A percentile compares a stretch with the other conserved stretches of the same genome.
Evolutionary conservation across 768 basidiomycete species (phyloP).

Genomic region (Rhizopogon vinicolor): DNA sequence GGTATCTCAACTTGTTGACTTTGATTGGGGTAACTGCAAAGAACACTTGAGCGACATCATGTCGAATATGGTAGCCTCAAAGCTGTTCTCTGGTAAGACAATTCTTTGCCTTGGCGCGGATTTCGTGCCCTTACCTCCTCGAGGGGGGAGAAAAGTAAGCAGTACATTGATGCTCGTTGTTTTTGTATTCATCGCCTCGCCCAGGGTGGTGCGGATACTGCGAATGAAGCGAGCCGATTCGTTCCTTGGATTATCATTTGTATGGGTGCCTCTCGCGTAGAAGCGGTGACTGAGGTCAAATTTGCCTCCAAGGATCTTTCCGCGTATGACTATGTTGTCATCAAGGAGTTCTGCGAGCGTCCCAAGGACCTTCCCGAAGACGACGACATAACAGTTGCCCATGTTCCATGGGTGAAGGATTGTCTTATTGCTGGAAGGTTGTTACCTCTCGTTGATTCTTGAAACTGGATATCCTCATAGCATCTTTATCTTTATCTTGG

Average conservation of each 20-base stretch:
- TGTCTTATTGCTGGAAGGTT: conserved; percentile 63
- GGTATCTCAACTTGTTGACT: conserved; percentile 44
- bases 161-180: not conserved
- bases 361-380: conserved; percentile 16
- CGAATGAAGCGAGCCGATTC: conserved; percentile 36
- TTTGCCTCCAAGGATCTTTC: conserved; percentile 30
- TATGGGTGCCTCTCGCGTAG: conserved; percentile 74
- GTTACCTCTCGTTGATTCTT: conserved; percentile 22
- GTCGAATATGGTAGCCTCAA: conserved; percentile 50
- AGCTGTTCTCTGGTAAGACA: conserved; percentile 48
- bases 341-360: conserved; percentile 42
- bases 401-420: conserved; percentile 74
- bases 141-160: conserved; percentile 19
- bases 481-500: not conserved
- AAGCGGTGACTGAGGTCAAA: conserved; percentile 50
- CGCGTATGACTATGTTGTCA: conserved; percentile 59
- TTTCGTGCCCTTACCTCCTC: conserved; percentile 40
- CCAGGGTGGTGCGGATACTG: conserved; percentile 19
- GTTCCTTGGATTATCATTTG: conserved; percentile 66
- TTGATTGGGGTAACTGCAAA: conserved; percentile 42
- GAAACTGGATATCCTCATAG: not conserved
- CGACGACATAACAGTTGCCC: conserved; percentile 35
- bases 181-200: not conserved
- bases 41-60: conserved; percentile 59
- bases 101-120: conserved; percentile 60